These are phyloP conservation scores for Sordariomycetes sp. DNA, from an alignment of 2,329 filamentous ascomycete species.

Conservation along the genomic window DNA sequence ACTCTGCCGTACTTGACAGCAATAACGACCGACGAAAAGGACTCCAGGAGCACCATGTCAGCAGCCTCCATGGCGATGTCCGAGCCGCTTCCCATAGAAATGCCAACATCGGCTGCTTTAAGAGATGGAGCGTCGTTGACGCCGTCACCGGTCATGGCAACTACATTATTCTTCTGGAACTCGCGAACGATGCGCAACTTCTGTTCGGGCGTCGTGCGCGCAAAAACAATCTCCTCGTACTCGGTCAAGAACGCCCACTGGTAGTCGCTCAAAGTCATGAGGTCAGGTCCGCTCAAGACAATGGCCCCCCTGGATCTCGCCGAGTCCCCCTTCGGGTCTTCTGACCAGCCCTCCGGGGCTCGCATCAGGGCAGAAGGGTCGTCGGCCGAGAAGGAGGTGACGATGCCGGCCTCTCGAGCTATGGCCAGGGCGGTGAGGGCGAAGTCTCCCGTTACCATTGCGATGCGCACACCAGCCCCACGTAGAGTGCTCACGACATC, in stretches of 20 bases:
- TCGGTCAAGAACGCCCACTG: slow-evolving; percentile 59
- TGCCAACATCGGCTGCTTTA: slow-evolving; percentile 71
- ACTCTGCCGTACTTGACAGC: slow-evolving; percentile 65
- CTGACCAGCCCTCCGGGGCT: slow-evolving; percentile 12
- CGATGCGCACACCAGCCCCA: slow-evolving; percentile 63
- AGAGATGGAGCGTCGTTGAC: slow-evolving; percentile 82
- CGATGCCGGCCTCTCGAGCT: slow-evolving; percentile 62
- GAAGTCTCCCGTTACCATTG: slow-evolving; percentile 76
- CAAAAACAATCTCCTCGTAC: slow-evolving; percentile 67
- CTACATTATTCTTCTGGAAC: slow-evolving; percentile 57
- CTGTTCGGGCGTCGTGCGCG: slow-evolving; percentile 68
- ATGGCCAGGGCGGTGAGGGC: slow-evolving; percentile 67
- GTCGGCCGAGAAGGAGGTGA: slow-evolving; percentile 47
- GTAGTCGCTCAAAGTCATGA: slow-evolving; percentile 53
- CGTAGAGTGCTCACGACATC: slow-evolving; percentile 57
- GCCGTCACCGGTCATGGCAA: slow-evolving; percentile 81
- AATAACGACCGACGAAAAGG: slow-evolving; percentile 62
- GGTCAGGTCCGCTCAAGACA: slow-evolving; percentile 55
- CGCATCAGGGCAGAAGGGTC: slow-evolving; percentile 40
- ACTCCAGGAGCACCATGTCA: slow-evolving; percentile 72
- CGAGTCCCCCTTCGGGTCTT: slow-evolving; percentile 4
- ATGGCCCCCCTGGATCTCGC: slow-evolving; percentile 36
- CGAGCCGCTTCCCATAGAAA: slow-evolving; percentile 71
- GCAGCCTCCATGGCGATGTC: slow-evolving; percentile 78
- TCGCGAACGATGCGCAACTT: slow-evolving; percentile 73